A percentile compares a stretch with the other conserved stretches of the same genome.
These are phyloP conservation scores for Coleophoma eucalyptorum DNA, from an alignment of 2,329 filamentous ascomycete genomes.

Conservation along the genomic window DNA sequence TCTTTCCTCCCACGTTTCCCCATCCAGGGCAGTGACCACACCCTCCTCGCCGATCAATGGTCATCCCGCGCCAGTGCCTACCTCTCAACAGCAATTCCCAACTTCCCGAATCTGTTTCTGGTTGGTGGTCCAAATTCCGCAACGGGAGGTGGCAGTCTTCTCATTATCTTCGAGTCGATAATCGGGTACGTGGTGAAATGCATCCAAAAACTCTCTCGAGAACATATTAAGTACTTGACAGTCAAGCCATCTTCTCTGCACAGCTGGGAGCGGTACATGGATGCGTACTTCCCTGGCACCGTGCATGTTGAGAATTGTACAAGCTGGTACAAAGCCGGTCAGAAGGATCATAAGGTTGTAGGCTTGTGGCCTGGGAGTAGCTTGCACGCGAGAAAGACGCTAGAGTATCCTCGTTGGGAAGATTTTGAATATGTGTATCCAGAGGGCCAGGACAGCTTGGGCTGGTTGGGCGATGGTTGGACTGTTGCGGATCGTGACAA, in stretches of 20 bases:
- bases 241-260: conserved; percentile 44
- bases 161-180: conserved; percentile 64
- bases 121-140: conserved; percentile 2
- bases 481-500: background rate
- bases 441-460: background rate
- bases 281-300: conserved; percentile 49
- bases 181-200: conserved; percentile 59
- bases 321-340: conserved; percentile 59
- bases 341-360: conserved; percentile 35
- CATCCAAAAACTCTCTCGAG: conserved; percentile 46
- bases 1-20: conserved; percentile 10
- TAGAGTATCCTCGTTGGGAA: conserved; percentile 49
- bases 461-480: conserved; percentile 3
- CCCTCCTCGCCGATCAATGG: conserved; percentile 7
- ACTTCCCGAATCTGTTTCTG: conserved; percentile 4
- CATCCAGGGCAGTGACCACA: conserved; percentile 6
- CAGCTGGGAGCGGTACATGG: conserved; percentile 55
- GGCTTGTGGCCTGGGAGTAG: conserved; percentile 56
- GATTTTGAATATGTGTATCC: conserved; percentile 42
- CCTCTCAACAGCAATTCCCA: background rate
- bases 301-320: conserved; percentile 58
- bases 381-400: conserved; percentile 52
- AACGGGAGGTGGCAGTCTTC: conserved; percentile 41
- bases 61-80: conserved; percentile 16
- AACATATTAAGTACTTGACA: conserved; percentile 38